A percentile compares a stretch with the other conserved stretches of the same genome.
Conservation (phyloP, 2,329 filamentous ascomycete genomes). For the Xylariaceae sp. region DNA sequence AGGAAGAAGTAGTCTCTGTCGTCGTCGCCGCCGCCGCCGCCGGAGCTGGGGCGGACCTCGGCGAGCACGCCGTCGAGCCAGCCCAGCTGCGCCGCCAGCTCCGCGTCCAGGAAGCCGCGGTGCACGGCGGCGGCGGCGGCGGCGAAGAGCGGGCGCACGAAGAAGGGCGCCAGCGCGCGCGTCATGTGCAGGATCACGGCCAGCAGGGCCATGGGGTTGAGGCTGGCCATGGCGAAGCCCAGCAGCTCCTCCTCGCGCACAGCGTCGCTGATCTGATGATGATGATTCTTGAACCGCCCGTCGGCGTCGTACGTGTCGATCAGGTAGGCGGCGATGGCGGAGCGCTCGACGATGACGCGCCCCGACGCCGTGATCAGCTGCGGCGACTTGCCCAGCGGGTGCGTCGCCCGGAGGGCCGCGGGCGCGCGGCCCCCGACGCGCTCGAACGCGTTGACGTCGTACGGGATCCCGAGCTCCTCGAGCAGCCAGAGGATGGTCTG, state of each 20-base stretch:
- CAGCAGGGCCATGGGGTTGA: constrained; percentile 5
- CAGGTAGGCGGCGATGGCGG: constrained; percentile 14
- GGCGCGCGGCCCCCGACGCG: constrained; percentile 11
- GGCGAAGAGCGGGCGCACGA: constrained; percentile 7
- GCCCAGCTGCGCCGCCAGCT: constrained; percentile 10
- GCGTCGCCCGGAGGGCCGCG: constrained; percentile 11
- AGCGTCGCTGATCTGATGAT: constrained; percentile 1
- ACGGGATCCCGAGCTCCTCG: constrained; percentile 15
- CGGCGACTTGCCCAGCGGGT: constrained; percentile 14
- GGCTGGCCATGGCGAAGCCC: constrained; percentile 8
- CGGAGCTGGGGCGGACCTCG: constrained; percentile 6
- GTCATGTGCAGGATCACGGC: constrained; percentile 7
- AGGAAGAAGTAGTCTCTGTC: too few species aligned
- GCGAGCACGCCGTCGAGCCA: constrained; percentile 6
- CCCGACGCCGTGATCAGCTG: constrained; percentile 13
- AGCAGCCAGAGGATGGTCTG: constrained; percentile 16
- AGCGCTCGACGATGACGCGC: constrained; percentile 11
- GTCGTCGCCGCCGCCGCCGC: too few species aligned
- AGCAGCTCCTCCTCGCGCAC: constrained; percentile 14
- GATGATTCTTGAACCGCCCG: constrained; percentile 11
- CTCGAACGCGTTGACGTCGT: constrained; percentile 11
- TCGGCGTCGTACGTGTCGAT: constrained; percentile 14
- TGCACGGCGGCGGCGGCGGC: constrained; percentile 9
- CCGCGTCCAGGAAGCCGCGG: constrained; percentile 9
- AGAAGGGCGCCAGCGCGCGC: constrained; percentile 9